Base-by-base conservation (phyloP, 495 filamentous ascomycete genomes). In the Penicillium fimorum region DNA sequence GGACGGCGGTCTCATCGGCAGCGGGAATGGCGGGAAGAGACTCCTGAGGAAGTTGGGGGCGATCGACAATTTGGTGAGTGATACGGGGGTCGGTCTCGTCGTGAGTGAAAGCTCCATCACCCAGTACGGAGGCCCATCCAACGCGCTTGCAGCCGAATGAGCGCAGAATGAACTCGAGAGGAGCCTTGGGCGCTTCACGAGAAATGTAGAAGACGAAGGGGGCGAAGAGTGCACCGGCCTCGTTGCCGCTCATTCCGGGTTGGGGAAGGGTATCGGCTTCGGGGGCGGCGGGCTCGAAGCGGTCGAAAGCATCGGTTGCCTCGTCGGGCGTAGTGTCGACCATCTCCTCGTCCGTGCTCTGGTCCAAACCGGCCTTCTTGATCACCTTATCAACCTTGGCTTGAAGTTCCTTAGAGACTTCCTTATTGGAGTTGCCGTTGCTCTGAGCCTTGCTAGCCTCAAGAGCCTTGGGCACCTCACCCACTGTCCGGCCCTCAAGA, bases 61-160 rank as follows among this genome's bases (percentile, higher is more conserved):
- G 84, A 72, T 98, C 94, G 18, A 98, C 90, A 54, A 98, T 84
- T 69, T 98, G 94, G 73, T 98, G 94, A 10, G 94, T 98, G 62
- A 97, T 97, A 25, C 85, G 80, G 11, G 86, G 81, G 66, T 97
- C 91, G 2, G 80, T 81, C 76, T 97, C 92, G 66, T 96, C 82
- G 47, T 89, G 85, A 15, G 91, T 97, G 73, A 88, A 97, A 50
- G 94, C 87, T 15, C 95, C 94, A 61, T 92, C 92, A 53, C 94
- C 95, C 29, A 96, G 79, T 24, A 92, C 84, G 4, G 83, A 75
- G 66, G 96, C 92, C 94, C 94, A 98, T 47, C 91, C 93, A 63
- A 98, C 87, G 44, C 95, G 85, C 78, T 91, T 96, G 79, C 94
- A 97, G 53, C 95, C 94, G 60, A 97, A 97, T 13, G 94, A 84